Conservation (phyloP, 345 rosid genomes). For the Populus tremula region DNA sequence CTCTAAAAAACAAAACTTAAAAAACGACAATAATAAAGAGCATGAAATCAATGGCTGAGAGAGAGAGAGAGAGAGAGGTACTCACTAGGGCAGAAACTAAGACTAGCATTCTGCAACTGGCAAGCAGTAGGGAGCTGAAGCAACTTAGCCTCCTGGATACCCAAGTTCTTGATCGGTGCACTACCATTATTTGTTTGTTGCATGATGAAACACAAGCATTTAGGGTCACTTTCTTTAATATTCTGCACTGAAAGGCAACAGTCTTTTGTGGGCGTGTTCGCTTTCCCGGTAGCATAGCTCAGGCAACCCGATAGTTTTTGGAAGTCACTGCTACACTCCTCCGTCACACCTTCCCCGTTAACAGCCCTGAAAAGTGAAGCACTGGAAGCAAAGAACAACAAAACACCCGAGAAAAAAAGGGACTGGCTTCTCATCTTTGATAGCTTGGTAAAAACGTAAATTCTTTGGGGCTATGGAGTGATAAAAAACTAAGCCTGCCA, state of each 20-base stretch:
- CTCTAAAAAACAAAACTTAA: not conserved
- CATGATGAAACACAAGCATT: conserved; percentile 74
- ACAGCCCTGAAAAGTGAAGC: conserved; percentile 16
- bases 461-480: not conserved
- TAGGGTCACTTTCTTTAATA: conserved; percentile 54
- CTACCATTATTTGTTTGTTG: conserved; percentile 58
- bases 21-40: not conserved
- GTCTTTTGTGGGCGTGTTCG: conserved; percentile 43
- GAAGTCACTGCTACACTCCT: conserved; percentile 43
- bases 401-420: not conserved
- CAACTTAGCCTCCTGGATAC: conserved; percentile 58
- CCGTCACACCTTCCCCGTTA: not conserved
- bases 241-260: conserved; percentile 63
- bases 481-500: not conserved
- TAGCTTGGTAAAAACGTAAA: not conserved
- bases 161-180: conserved; percentile 50
- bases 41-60: not conserved
- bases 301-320: conserved; percentile 61
- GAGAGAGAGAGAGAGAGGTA: not conserved
- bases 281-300: conserved; percentile 63
- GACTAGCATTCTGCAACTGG: conserved; percentile 59
- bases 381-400: conserved; percentile 10
- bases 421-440: not conserved
- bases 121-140: conserved; percentile 84
- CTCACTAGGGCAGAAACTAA: conserved; percentile 68